Percentiles rank a stretch among this genome's conserved stretches.
Conservation (phyloP, 176 grass and related monocot species). For the Poa annua region DNA sequence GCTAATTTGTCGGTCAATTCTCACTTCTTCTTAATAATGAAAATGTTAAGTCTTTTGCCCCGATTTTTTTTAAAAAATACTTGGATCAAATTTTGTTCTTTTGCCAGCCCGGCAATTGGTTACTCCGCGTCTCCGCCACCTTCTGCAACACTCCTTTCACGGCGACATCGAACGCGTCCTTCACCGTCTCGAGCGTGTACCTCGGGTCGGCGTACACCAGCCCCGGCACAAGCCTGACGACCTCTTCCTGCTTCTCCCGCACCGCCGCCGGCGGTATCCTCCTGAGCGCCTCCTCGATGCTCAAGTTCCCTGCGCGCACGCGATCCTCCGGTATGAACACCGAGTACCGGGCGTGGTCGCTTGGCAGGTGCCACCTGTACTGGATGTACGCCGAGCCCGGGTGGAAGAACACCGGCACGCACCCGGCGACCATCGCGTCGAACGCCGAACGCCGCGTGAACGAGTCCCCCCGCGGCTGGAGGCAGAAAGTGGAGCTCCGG, state of each 20-base stretch:
- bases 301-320: constrained; percentile 42
- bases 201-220: constrained; percentile 47
- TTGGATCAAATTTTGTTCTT: background rate
- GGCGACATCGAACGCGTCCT: constrained; percentile 49
- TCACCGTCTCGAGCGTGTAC: constrained; percentile 33
- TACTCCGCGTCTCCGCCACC: background rate
- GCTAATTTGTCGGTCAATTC: too few relatives aligned
- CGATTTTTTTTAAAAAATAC: too few relatives aligned
- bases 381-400: constrained; percentile 45
- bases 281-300: constrained; percentile 39
- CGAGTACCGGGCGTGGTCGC: constrained; percentile 47
- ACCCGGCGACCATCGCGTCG: constrained; percentile 49
- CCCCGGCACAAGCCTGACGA: constrained; percentile 41
- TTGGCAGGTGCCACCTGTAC: constrained; percentile 48
- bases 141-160: constrained; percentile 40
- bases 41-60: too few relatives aligned
- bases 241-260: constrained; percentile 43
- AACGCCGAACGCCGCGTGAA: constrained; percentile 41
- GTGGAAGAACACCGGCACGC: constrained; percentile 58
- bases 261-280: constrained; percentile 31
- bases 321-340: constrained; percentile 35
- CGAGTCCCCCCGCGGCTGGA: constrained; percentile 50
- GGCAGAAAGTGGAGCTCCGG: constrained; percentile 49
- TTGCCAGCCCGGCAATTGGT: background rate
- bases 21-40: too few relatives aligned